Conservation (phyloP, 345 rosid genomes). For the Erucastrum elatum region DNA sequence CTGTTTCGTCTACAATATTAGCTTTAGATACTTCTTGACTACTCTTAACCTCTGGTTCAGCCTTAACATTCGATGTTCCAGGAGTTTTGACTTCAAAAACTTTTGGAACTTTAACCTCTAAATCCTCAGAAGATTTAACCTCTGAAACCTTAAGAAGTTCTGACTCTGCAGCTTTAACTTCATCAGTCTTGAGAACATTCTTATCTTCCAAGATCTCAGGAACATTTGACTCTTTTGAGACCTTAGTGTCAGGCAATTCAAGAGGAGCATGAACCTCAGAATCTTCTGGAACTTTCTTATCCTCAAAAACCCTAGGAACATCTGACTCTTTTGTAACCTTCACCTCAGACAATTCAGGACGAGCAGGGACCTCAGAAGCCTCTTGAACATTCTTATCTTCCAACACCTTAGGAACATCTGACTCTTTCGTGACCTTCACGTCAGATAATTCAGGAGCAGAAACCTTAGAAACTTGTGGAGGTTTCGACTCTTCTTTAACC, state of each 20-base stretch:
- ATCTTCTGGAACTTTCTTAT: conserved; percentile 13
- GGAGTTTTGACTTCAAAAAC: conserved; percentile 24
- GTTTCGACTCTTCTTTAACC: conserved; percentile 1
- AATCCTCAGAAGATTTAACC: conserved; percentile 19
- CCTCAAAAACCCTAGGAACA: conserved; percentile 21
- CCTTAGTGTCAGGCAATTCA: conserved; percentile 15
- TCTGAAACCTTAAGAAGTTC: conserved; percentile 35
- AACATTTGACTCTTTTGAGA: conserved; percentile 23
- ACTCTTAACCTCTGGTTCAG: conserved; percentile 1
- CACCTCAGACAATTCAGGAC: not conserved
- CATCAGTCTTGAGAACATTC: conserved; percentile 13
- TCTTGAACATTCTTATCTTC: conserved; percentile 22
- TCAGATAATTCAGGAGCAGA: conserved; percentile 2
- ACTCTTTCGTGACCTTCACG: conserved; percentile 22
- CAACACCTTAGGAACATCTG: conserved; percentile 15
- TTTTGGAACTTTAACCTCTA: conserved; percentile 27
- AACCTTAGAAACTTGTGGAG: not conserved
- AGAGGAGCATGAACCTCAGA: not conserved
- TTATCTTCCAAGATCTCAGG: conserved; percentile 13
- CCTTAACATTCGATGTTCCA: not conserved
- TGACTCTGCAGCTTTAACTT: conserved; percentile 28
- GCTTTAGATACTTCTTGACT: conserved; percentile 3
- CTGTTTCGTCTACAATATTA: conserved; percentile 4
- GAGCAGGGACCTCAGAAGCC: not conserved
- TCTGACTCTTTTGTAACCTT: conserved; percentile 25